Evolutionary conservation across 495 filamentous ascomycete species (phyloP).

Genomic region (Neurospora sp.): DNA sequence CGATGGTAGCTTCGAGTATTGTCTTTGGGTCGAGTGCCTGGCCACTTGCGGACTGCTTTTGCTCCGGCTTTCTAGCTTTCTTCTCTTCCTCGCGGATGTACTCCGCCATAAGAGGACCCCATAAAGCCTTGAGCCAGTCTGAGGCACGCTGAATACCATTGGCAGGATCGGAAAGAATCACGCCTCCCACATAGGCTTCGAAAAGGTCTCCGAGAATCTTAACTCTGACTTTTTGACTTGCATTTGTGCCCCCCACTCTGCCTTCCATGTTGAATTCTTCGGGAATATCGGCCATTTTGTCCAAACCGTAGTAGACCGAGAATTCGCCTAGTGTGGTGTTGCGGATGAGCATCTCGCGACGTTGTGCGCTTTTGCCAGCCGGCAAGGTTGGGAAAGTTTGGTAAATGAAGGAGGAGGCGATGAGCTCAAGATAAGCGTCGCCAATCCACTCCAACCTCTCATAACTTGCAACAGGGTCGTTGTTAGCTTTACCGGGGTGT

Average conservation of each 20-base stretch:
- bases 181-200: constrained; percentile 76
- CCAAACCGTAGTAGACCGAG: constrained; percentile 56
- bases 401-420: constrained; percentile 55
- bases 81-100: constrained; percentile 31
- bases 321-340: constrained; percentile 66
- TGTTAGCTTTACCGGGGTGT: constrained; percentile 40
- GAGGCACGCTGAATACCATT: constrained; percentile 50
- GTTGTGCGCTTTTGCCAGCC: constrained; percentile 51
- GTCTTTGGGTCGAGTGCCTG: constrained; percentile 26
- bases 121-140: constrained; percentile 61
- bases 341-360: constrained; percentile 61
- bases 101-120: constrained; percentile 39
- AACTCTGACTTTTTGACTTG: constrained; percentile 39
- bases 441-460: constrained; percentile 69
- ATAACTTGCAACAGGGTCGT: constrained; percentile 39
- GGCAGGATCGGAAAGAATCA: constrained; percentile 53
- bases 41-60: constrained; percentile 16
- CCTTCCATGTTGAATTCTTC: constrained; percentile 27
- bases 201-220: constrained; percentile 80
- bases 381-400: constrained; percentile 48
- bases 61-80: constrained; percentile 16
- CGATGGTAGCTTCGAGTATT: constrained; percentile 45
- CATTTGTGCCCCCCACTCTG: constrained; percentile 21
- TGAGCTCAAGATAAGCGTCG: constrained; percentile 63
- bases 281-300: constrained; percentile 48